Base-by-base conservation (phyloP, 2,329 filamentous ascomycete genomes). In the Dactylellina cionopaga region DNA sequence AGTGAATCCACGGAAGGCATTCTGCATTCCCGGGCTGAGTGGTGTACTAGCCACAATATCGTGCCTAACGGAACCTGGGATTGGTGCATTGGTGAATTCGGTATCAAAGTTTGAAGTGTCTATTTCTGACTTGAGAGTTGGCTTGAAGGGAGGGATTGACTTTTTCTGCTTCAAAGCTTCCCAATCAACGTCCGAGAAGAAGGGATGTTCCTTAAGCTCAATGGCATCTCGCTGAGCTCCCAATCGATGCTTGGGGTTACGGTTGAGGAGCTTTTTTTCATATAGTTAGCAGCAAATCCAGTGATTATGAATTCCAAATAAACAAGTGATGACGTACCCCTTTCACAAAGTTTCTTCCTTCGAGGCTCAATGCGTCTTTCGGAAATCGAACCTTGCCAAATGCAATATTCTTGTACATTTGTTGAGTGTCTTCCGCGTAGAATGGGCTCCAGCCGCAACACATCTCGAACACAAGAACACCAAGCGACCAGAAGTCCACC, bases 391-490 rank as follows among this genome's bases (percentile, higher is more conserved):
- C 95, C 80, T 99, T 99, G 79, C 95, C 95, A 79, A 99, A 99
- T 0, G 95, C 95, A 80, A 99, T 99, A 83, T 99, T 99, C 85
- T 99, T 99, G 84, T 99, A 99, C 95, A 99, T 99, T 81, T 99
- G 95, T 81, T 99, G 95, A 0, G 95, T 99, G 79, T 99, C 95
- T 79, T 99, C 95, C 64, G 95, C 95, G 77, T 98, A 99, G 82
- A 99, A 99, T 0, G 95, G 95, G 78, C 92, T 97, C 95, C 95
- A 99, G 31, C 95, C 95, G 78, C 95, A 99, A 83, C 95, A 99
- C 95, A 99, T 99, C 81, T 99, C 95, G 78, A 99, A 99, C 0
- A 99, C 95, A 60, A 99, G 85, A 49, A 99, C 95, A 65, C 95
- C 95, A 10, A 99, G 85, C 1, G 95, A 99, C 95, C 95, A 99